These are phyloP conservation scores for Rhytidiadelphus loreus DNA, from an alignment of 225 moss, liverwort and hornwort genomes.

Conservation along the genomic window DNA sequence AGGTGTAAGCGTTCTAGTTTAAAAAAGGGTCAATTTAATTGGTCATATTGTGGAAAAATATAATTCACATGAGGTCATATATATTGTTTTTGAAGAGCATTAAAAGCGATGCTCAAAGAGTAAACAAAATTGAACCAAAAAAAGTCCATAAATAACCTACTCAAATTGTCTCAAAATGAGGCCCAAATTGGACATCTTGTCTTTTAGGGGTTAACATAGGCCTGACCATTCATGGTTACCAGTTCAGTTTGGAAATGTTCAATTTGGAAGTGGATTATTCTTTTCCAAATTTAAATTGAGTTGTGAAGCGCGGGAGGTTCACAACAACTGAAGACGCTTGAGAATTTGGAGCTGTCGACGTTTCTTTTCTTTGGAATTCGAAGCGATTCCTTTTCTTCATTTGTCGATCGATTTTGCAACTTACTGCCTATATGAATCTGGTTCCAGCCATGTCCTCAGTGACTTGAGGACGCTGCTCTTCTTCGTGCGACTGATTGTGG, in stretches of 20 bases:
- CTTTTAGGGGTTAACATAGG: no score
- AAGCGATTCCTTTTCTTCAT: neutral
- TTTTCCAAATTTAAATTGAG: no score
- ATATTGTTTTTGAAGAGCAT: neutral
- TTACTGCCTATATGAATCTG: neutral
- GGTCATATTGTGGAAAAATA: neutral
- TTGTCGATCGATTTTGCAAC: neutral
- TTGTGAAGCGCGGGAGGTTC: no score
- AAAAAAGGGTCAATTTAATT: neutral
- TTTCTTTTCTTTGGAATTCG: neutral
- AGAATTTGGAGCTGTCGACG: neutral
- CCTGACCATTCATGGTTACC: no score
- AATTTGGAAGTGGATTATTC: no score
- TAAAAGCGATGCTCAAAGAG: neutral
- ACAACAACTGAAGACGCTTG: neutral
- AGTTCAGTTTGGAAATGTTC: no score
- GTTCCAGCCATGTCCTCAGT: neutral
- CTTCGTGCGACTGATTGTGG: neutral
- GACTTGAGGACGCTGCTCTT: neutral
- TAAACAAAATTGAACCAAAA: no score
- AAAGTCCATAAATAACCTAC: no score
- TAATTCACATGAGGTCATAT: neutral
- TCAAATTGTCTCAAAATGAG: no score
- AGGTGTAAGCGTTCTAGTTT: rapidly evolving
- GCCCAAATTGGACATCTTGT: no score